phyloP scores from a whole-genome alignment of 1,139 yeast species.

The Protomyces lactucae-debilis region DNA sequence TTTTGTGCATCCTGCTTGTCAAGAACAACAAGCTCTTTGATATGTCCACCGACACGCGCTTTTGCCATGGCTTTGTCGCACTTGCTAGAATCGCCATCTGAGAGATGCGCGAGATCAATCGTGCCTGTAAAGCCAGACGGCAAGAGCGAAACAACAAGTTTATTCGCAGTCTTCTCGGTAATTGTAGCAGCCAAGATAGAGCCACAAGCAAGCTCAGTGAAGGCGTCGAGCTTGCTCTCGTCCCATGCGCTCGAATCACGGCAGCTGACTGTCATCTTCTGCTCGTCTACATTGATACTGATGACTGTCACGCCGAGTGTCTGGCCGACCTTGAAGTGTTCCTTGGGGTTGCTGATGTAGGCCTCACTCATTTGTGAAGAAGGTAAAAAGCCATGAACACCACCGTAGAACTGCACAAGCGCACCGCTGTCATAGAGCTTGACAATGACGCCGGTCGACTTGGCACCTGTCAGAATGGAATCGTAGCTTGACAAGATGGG shows the following conservation, averaged over 20 bases:
- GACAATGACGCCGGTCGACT: constrained; percentile 70
- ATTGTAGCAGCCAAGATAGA: constrained; percentile 59
- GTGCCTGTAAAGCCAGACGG: constrained; percentile 63
- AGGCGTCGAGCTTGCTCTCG: constrained; percentile 45
- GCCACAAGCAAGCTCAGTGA: constrained; percentile 56
- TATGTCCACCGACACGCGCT: constrained; percentile 53
- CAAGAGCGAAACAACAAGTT: constrained; percentile 51
- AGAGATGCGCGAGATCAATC: constrained; percentile 65
- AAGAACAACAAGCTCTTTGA: constrained; percentile 60
- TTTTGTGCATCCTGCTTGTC: constrained; percentile 62
- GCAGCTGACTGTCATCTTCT: constrained; percentile 67
- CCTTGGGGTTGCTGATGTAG: constrained; percentile 68
- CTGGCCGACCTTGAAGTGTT: constrained; percentile 77
- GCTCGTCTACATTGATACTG: constrained; percentile 51
- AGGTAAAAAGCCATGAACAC: constrained; percentile 73
- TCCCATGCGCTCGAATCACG: constrained; percentile 56
- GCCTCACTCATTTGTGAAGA: constrained; percentile 86
- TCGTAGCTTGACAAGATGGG: constrained; percentile 47
- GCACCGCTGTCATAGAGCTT: constrained; percentile 73
- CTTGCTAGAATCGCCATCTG: constrained; percentile 67
- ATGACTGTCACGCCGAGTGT: constrained; percentile 68
- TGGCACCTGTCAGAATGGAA: constrained; percentile 52
- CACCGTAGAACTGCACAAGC: constrained; percentile 75
- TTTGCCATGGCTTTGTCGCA: constrained; percentile 60
- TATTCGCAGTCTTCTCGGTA: constrained; percentile 63